Evolutionary conservation across 2,329 filamentous ascomycete genomes (phyloP), one percentile per base, ranked within the genome.

Genomic region (Lasiodiplodia gonubiensis): DNA sequence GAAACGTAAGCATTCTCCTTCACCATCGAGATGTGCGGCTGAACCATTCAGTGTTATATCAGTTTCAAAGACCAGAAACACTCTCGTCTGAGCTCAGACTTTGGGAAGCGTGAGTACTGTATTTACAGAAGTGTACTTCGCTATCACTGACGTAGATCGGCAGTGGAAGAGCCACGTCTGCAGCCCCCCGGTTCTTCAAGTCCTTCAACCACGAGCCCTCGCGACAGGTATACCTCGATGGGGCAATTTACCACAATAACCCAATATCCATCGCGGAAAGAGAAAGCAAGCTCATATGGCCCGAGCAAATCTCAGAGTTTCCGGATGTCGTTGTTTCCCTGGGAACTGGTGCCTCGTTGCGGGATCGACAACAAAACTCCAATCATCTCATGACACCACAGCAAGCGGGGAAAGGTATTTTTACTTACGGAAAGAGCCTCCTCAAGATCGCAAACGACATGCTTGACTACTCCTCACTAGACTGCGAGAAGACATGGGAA

Each of bases 101-200:
- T 4, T 86, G 84, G 83, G 81, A 87, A 76, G 83, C 83, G 37
- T 37, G 10, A 37, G 35, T 37, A 37, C 35, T 12, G 35, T 7
- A 37, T n/a, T n/a, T n/a, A 7, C 35, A 2, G 35, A 12, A 37
- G 8, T 37, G 10, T 12, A 7, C 10, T 37, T 37, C 10, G 10
- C 8, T 37, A 37, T 37, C 5, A 37, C 35, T 37, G 35, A 37
- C 35, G 10, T 2, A 12, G 14, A 12, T 11, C 35, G 35, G 35
- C 35, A 37, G 35, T 37, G 79, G 83, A 3, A 79, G 85, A 21
- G 85, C 84, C 6, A 84, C 84, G 1, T 80, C 82, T 2, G 83
- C 85, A 6, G 81, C 82, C 4, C 84, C 84, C 3, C 78, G 76
- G 0, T 84, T 81, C 69, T 86, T 86, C 74, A 83, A 84, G 69